These are phyloP conservation scores for Solanum bukasovii DNA, from an alignment of 257 asterid species.

Conservation along the genomic window DNA sequence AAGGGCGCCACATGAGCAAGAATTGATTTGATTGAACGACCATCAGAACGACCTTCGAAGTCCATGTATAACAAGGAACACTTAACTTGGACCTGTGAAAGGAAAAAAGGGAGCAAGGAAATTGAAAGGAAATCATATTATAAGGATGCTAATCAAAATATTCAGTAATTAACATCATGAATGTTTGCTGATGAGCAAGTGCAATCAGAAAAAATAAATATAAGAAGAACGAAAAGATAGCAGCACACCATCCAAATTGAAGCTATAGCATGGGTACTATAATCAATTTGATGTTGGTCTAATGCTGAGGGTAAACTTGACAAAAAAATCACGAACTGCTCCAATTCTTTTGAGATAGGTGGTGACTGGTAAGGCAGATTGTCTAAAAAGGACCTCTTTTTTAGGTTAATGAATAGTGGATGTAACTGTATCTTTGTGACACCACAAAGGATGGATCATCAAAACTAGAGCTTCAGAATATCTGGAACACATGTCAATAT, in stretches of 20 bases:
- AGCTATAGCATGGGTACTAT: not conserved
- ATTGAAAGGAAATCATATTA: not conserved
- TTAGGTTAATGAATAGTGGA: not conserved
- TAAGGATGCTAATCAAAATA: not conserved
- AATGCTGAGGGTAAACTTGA: not conserved
- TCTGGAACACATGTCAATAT: not conserved
- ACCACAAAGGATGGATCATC: not conserved
- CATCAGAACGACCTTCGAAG: slow-evolving; percentile 98
- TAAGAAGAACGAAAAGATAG: not conserved
- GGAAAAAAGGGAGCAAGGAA: not conserved
- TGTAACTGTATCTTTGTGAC: not conserved
- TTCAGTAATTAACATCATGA: not conserved
- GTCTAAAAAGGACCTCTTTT: not conserved
- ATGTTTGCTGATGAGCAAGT: not conserved
- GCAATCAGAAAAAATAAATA: not conserved
- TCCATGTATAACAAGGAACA: slow-evolving; percentile 82
- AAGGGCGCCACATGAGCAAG: slow-evolving; percentile 86
- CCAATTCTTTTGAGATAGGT: not conserved
- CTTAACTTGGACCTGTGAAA: slow-evolving; percentile 72
- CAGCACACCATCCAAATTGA: not conserved
- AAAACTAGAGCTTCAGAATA: not conserved
- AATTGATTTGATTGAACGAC: slow-evolving; percentile 89
- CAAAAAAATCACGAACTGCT: not conserved
- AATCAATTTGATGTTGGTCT: not conserved
- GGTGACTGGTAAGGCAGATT: not conserved